Percentiles rank a stretch among this genome's conserved stretches.
These are phyloP conservation scores for Aureobasidium sp. DNA, from an alignment of 2,329 filamentous ascomycete species.

Conservation along the genomic window DNA sequence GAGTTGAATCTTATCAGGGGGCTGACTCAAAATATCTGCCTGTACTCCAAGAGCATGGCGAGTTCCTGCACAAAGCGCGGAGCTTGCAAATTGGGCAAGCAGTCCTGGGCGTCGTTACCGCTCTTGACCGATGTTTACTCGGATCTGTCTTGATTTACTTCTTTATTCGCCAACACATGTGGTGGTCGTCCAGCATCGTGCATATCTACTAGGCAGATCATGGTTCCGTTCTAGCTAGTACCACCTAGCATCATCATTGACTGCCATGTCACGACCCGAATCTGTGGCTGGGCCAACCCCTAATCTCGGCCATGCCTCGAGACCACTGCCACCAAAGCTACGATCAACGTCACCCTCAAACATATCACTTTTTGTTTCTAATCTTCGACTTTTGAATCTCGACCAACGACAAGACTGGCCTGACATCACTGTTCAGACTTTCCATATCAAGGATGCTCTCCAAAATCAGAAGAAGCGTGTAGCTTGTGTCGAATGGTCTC, in stretches of 20 bases:
- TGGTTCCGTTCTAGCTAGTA: neutral
- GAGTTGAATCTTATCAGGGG: neutral
- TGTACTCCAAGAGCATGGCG: too few species aligned
- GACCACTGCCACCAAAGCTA: neutral
- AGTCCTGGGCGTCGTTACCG: neutral
- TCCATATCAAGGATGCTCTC: conserved; percentile 56
- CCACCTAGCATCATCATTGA: neutral
- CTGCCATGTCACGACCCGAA: conserved; percentile 12
- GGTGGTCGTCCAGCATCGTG: neutral
- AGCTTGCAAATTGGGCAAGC: neutral
- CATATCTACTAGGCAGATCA: neutral
- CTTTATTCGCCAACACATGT: neutral
- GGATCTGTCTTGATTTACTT: neutral
- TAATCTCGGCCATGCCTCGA: conserved; percentile 5
- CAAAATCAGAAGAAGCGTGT: conserved; percentile 77
- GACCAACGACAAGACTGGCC: conserved; percentile 75
- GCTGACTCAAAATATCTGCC: neutral
- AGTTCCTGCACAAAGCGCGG: neutral
- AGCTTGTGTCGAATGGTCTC: conserved; percentile 75
- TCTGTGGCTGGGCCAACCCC: conserved; percentile 8
- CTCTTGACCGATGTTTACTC: conserved; percentile 10
- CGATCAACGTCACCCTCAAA: conserved; percentile 37
- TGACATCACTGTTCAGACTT: conserved; percentile 58
- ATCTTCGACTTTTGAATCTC: conserved; percentile 73
- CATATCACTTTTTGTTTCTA: conserved; percentile 65